Evolutionary conservation across 495 filamentous ascomycete genomes (phyloP).

Genomic region (Cairneyella variabilis): DNA sequence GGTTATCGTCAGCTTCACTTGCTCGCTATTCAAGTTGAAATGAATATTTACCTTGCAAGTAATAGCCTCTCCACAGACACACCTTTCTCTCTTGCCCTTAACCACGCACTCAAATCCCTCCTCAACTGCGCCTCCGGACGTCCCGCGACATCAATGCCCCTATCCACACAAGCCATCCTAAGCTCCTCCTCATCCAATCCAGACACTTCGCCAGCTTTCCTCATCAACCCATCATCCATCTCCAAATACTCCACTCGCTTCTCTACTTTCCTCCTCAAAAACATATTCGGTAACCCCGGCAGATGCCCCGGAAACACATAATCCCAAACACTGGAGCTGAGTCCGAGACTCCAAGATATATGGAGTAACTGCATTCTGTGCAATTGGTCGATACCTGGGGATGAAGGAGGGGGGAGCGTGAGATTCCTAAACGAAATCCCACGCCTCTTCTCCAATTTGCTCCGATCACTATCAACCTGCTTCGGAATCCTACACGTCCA

Average conservation of each 20-base stretch:
- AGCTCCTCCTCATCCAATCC: conserved; percentile 52
- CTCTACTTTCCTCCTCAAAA: conserved; percentile 39
- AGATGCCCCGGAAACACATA: conserved; percentile 31
- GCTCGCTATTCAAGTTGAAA: too few species aligned
- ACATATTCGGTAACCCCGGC: conserved; percentile 28
- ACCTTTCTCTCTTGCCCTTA: conserved; percentile 22
- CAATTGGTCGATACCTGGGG: conserved; percentile 13
- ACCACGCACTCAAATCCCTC: conserved; percentile 27
- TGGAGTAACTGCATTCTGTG: conserved; percentile 29
- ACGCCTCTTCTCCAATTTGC: conserved; percentile 44
- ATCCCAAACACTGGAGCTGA: conserved; percentile 47
- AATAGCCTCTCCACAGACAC: conserved; percentile 20
- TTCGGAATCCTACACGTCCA: conserved; percentile 74
- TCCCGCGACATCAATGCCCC: conserved; percentile 38
- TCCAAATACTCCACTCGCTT: conserved; percentile 48
- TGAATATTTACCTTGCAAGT: conserved; percentile 25
- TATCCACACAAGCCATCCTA: conserved; percentile 49
- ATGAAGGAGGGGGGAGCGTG: conserved; percentile 5
- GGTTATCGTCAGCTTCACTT: neutral
- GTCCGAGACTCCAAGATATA: conserved; percentile 31
- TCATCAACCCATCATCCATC: conserved; percentile 57
- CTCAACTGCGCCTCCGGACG: conserved; percentile 23
- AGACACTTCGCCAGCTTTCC: conserved; percentile 43
- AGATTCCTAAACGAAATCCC: conserved; percentile 35
- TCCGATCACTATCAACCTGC: conserved; percentile 59